Base-by-base conservation (phyloP, 2,329 filamentous ascomycete species). In the Ophiostoma himal-ulmi region DNA sequence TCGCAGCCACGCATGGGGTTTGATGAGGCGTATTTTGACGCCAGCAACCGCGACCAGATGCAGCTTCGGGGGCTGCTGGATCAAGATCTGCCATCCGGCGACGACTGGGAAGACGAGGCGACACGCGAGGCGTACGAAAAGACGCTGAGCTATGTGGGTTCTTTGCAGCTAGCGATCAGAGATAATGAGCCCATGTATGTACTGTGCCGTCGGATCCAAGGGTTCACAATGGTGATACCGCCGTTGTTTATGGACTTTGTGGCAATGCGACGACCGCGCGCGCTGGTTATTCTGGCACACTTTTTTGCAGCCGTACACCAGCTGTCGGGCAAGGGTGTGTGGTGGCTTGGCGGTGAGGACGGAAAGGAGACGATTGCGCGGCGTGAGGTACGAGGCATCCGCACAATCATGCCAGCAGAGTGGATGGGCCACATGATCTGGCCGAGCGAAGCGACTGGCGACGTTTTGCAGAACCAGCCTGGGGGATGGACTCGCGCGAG, bases 141-240 rank as follows among this genome's bases (percentile, higher is more conserved):
- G 68, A 73, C 75, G 6, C 72, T 77, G 11, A 74, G 73, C 69
- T 77, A 75, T 39, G 72, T 77, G 5, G 76, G 76, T 36, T 76
- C 74, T 26, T 70, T 77, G 14, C 75, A 77, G 52, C 69, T 71
- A 3, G 71, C 73, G 54, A 74, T 76, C 36, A 72, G 74, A 68
- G 74, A 74, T 44, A 76, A 76, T 39, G 78, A 79, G 73, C 76
- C 78, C 4, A 72, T 75, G 26, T 77, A 78, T 52, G 75, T 76
- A 0, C 44, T 79, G 34, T 72, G 75, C 66, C 71, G 76, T 4
- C 72, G 75, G 3, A 68, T 77, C 41, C 76, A 77, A 70, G 72
- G 72, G 5, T 77, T 77, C 52, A 73, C 75, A 44, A 71, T 77
- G 69, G 62, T 76, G 22, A 67, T 75, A 22, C 75, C 75, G 17